Base-by-base conservation (phyloP, 176 grass and related monocot genomes). In the Juncus inflexus region DNA sequence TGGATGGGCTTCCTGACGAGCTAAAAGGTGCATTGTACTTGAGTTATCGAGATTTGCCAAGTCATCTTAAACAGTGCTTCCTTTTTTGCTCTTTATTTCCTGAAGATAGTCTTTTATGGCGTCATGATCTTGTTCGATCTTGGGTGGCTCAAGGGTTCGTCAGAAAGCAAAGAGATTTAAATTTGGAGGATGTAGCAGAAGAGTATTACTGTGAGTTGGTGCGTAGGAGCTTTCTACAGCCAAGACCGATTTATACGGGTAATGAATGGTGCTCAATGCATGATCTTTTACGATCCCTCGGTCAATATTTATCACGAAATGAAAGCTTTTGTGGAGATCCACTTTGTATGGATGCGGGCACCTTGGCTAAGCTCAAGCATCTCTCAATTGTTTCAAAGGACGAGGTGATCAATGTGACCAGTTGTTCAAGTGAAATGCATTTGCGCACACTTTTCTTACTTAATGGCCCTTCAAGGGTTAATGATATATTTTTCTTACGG, bases 131-230 rank as follows among this genome's bases (percentile, higher is more conserved):
- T 57, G 15, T 40, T 0, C 50, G 50, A 35, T 7, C 16, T 5
- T 90, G 82, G 79, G 15, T 83, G 2, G 82, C 78, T 19, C 79
- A 80, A 74, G 79, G 79, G 0, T 80, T 90, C 28, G 5, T 83
- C 5, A 2, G 50, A 2, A n/a, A 62, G 35, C 2, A 60, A 5
- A 12, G 38, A 42, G 55, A 37, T 0, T 8, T 8, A 66, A 13
- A 62, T 3, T 35, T 83, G 9, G 87, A 86, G 60, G 79, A 90
- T 0, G 60, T 56, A 43, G 83, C 55, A 3, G 67, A 83, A 14
- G 58, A 74, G 0, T 86, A 80, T 1, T 86, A 86, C 12, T 9
- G 16, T 4, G 76, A 86, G 10, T 3, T 90, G 4, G 69, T 83
- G 4, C 3, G 12, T 2, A 15, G 76, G 37, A 78, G 81, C 7